Evolutionary conservation across 1,139 yeast species (phyloP), one percentile per base, ranked within the genome.

Genomic region (Nadsonia starkeyi-henricii): DNA sequence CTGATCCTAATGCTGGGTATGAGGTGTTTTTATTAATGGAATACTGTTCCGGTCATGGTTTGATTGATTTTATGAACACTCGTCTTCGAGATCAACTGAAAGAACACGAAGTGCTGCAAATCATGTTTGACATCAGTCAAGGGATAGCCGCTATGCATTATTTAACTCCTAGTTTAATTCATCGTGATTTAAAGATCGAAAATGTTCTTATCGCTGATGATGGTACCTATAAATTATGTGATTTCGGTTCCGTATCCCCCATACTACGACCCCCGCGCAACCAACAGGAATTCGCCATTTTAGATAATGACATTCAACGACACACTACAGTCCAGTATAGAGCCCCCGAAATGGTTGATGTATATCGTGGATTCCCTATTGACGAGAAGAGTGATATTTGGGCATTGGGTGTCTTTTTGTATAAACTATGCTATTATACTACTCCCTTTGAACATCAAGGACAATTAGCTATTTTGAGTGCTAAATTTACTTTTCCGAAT

Each of bases 261-360:
- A 80, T 78, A 51, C 67, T 77, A 55, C 74, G 77, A 43, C 78
- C 83, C 2, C 93, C 95, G 1, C 68, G 73, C 50, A 76, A 73
- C 52, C 72, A 78, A 8, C 78, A 77, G 51, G 95, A 84, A 58
- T 71, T 81, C 57, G 79, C 79, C 48, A 67, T 74, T 17, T 66
- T 89, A 45, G 85, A 84, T 54, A 85, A 85, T 55, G 96, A 91
- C 60, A 77, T 91, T 51, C 78, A 85, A 70, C 81, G 81, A 54
- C 93, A 91, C 63, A 91, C 98, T 0, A 91, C 98, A 1, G 95
- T 96, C n/a, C 98, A 91, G 64, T 91, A 91, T 65, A 73, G 98
- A 55, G 75, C 95, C 1, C 98, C 98, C 0, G 98, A 91, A 64
- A 91, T 91, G 98, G 75, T 93, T 48, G 97, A 91, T 65, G 72